phyloP scores from a whole-genome alignment of 2,329 filamentous ascomycete species.

The Colletotrichum zoysiae region DNA sequence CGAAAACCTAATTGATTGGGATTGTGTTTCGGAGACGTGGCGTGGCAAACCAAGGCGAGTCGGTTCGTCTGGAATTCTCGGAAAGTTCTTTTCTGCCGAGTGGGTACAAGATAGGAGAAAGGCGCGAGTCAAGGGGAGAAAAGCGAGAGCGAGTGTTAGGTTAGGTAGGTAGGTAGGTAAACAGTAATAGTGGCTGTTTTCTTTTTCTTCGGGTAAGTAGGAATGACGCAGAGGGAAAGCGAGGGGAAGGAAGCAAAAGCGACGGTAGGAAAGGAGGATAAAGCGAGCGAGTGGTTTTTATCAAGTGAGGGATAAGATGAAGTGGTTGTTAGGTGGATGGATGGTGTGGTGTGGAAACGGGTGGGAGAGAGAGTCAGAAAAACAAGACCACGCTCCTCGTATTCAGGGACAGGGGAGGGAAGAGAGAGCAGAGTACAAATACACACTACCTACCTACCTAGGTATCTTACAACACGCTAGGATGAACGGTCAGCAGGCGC shows the following conservation, averaged over 20 bases:
- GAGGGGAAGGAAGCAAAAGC: slow-evolving; percentile 1
- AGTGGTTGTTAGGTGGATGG: not conserved
- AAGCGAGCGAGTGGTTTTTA: slow-evolving; percentile 33
- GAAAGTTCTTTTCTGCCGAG: slow-evolving; percentile 22
- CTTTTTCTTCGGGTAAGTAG: not conserved
- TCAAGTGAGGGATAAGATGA: slow-evolving; percentile 25
- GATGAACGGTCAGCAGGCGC: slow-evolving; percentile 17
- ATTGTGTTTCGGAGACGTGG: not conserved
- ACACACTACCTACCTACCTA: too few relatives aligned
- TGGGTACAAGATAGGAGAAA: slow-evolving; percentile 31
- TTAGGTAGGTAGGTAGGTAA: not conserved
- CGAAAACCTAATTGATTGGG: slow-evolving; percentile 2
- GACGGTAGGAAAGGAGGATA: slow-evolving; percentile 17
- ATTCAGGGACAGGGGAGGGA: slow-evolving; percentile 21
- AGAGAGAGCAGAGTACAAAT: slow-evolving; percentile 1
- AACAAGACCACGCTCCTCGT: slow-evolving; percentile 34
- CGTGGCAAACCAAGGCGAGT: slow-evolving; percentile 22
- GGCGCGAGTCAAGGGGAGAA: slow-evolving; percentile 4
- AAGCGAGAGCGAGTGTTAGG: slow-evolving; percentile 22
- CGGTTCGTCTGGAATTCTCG: slow-evolving; percentile 31
- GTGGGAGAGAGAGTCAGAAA: slow-evolving; percentile 35
- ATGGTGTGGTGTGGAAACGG: slow-evolving; percentile 17
- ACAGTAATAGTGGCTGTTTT: not conserved
- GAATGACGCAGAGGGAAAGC: not conserved
- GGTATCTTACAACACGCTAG: not conserved